Evolutionary conservation across 2,329 filamentous ascomycete genomes (phyloP).

Genomic region (Periconia sp.): DNA sequence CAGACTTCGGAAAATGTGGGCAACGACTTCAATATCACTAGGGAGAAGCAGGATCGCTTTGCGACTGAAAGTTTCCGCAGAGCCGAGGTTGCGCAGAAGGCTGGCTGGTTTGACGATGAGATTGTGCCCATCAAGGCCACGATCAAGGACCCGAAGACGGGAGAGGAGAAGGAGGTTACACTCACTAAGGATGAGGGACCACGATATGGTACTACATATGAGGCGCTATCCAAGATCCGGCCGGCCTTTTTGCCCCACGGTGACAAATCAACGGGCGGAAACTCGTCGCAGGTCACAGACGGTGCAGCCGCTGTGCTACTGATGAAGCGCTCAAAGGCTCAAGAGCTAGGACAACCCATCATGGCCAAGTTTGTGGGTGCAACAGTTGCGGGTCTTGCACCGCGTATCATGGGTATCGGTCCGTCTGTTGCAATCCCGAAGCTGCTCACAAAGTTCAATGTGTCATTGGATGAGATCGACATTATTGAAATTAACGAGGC

Average conservation of each 20-base stretch:
- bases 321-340: constrained; percentile 92
- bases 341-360: constrained; percentile 87
- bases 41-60: constrained; percentile 82
- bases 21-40: constrained; percentile 82
- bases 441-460: constrained; percentile 78
- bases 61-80: constrained; percentile 86
- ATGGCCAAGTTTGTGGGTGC: constrained; percentile 93
- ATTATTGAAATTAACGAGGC: constrained; percentile 96
- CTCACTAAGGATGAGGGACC: constrained; percentile 89
- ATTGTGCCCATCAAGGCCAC: constrained; percentile 86
- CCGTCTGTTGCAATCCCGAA: constrained; percentile 77
- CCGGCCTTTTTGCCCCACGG: constrained; percentile 91
- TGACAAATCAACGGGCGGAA: constrained; percentile 84
- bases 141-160: constrained; percentile 82
- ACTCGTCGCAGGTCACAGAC: constrained; percentile 93
- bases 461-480: constrained; percentile 83
- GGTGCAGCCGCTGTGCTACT: constrained; percentile 87
- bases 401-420: constrained; percentile 96
- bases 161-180: constrained; percentile 77
- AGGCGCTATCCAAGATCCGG: constrained; percentile 82
- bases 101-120: constrained; percentile 91
- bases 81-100: constrained; percentile 89
- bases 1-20: constrained; percentile 98
- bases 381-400: constrained; percentile 87
- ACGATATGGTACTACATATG: constrained; percentile 85